phyloP scores from a whole-genome alignment of 1,139 yeast genomes.

The Kodamaea sp. region DNA sequence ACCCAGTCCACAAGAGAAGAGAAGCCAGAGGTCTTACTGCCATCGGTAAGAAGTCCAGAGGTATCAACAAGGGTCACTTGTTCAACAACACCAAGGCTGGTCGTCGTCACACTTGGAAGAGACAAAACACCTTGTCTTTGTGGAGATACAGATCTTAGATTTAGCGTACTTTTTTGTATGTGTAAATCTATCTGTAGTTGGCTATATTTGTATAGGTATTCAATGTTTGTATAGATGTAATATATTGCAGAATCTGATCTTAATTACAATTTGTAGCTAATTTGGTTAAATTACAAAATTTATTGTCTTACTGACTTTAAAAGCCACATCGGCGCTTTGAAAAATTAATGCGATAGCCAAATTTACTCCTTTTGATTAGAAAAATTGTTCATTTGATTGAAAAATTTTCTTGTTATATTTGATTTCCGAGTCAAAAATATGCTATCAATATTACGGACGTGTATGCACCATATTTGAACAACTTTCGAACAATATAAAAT shows the following conservation, averaged over 20 bases:
- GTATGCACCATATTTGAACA: too few species aligned
- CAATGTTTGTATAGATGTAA: constrained; percentile 5
- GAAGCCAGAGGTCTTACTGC: constrained; percentile 99
- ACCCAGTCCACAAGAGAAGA: constrained; percentile 99
- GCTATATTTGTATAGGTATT: constrained; percentile 1
- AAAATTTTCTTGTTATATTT: too few species aligned
- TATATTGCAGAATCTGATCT: constrained; percentile 1
- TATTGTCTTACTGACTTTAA: too few species aligned
- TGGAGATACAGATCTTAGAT: constrained; percentile 98
- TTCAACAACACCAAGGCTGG: constrained; percentile 98
- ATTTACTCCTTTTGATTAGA: too few species aligned
- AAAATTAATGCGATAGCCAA: too few species aligned
- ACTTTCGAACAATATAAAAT: too few species aligned
- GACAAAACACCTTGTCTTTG: constrained; percentile 96
- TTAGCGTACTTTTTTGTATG: constrained; percentile 7
- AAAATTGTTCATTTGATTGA: too few species aligned
- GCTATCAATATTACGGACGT: too few species aligned
- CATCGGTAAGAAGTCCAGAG: constrained; percentile 98
- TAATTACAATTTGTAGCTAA: constrained; percentile 1
- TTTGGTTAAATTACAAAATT: constrained; percentile 5
- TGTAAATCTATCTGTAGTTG: neutral
- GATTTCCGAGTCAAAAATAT: too few species aligned
- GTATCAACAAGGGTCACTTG: constrained; percentile 99
- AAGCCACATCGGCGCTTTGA: too few species aligned
- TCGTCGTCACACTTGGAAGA: constrained; percentile 99